Evolutionary conservation across 192 early-diverging fungal species (phyloP).

Genomic region (Coemansia pectinata): DNA sequence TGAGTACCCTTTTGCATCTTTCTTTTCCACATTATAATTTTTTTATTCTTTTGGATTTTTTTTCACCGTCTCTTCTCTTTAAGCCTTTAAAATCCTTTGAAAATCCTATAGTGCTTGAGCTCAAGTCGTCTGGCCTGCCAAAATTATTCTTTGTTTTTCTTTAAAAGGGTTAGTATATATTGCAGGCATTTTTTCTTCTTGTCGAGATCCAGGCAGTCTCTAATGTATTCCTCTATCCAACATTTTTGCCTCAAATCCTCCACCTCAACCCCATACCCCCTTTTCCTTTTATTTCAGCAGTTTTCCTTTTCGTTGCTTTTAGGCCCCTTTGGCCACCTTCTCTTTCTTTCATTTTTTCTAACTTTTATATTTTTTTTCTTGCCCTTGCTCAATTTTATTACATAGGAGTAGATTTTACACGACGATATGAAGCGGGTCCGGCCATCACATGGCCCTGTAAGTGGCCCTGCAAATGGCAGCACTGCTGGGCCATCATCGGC

Average conservation of each 20-base stretch:
- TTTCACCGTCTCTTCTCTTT: background rate
- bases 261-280: background rate
- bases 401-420: background rate
- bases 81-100: background rate
- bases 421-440: slow-evolving; percentile 46
- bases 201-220: background rate
- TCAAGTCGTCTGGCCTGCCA: background rate
- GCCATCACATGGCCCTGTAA: slow-evolving; percentile 18
- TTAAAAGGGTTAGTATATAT: background rate
- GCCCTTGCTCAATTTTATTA: background rate
- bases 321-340: background rate
- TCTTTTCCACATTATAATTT: background rate
- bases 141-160: background rate
- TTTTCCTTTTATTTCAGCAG: background rate
- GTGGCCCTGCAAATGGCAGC: slow-evolving; percentile 13
- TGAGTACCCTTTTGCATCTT: background rate
- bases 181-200: background rate
- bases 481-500: background rate
- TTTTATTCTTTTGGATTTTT: slow-evolving; percentile 1
- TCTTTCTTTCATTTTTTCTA: background rate
- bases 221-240: background rate
- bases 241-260: background rate
- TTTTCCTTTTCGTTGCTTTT: background rate
- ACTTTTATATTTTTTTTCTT: background rate
- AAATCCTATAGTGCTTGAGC: slow-evolving; percentile 1